Base-by-base conservation (phyloP, 495 filamentous ascomycete species). In the Peziza echinospora region DNA sequence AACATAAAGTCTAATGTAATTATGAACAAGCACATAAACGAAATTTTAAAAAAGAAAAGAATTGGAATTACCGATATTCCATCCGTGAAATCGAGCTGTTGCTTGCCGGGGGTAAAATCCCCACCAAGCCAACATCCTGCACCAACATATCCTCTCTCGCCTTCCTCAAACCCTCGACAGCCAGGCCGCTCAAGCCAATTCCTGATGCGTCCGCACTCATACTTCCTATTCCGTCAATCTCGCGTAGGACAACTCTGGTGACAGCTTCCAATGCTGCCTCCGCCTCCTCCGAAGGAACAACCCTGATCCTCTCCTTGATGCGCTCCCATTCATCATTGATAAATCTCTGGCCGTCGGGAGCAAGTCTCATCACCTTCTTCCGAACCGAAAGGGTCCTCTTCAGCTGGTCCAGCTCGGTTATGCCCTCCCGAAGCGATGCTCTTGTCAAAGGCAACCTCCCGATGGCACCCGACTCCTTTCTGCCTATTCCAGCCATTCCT, bases 81-180 rank as follows among this genome's bases (percentile, higher is more conserved):
- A n/a, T n/a, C n/a, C n/a, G n/a, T n/a, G n/a, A n/a, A n/a, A n/a
- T n/a, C n/a, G n/a, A n/a, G n/a, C n/a, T n/a, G n/a, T n/a, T n/a
- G n/a, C n/a, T n/a, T n/a, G n/a, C n/a, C n/a, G n/a, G 24, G 16
- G 21, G 19, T n/a, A 45, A 21, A n/a, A 19, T 21, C 11, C 45
- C 30, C 37, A n/a, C 42, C 16, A 49, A 30, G 3, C 21, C 24
- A 11, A 49, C 43, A 21, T 24, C 9, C 10, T 45, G n/a, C 25
- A 49, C 0, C 1, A 41, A 41, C 47, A 49, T 49, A 44, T 49
- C 47, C 1, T 9, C 13, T 24, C 43, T 49, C 11, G 42, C 47
- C 13, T 42, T 34, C 6, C 13, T 34, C 23, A 49, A 19, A 7
- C 44, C 42, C 21, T 45, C 47, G 22, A 22, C 21, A 1, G 19